A percentile compares a stretch with the other conserved stretches of the same genome.
Conservation (phyloP, 192 early-diverging fungal species). For the Backusella liffmaniae region DNA sequence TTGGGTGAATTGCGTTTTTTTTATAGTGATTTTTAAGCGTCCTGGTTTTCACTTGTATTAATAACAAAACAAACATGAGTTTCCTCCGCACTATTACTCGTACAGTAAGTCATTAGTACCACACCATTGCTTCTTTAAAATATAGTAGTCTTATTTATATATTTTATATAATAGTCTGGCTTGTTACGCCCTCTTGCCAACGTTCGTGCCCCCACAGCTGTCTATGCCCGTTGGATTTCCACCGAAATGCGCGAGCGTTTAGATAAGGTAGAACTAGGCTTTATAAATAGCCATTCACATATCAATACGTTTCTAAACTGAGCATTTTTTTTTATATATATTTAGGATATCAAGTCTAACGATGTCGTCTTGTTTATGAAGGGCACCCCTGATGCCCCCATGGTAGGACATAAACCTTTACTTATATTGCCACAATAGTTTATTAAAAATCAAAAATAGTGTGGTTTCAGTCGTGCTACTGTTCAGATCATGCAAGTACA, state of each 20-base stretch:
- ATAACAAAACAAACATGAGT: slow-evolving; percentile 21
- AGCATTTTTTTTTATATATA: neutral
- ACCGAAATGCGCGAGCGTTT: slow-evolving; percentile 16
- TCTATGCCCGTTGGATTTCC: slow-evolving; percentile 30
- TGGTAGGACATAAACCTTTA: slow-evolving; percentile 47
- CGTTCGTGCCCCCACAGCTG: slow-evolving; percentile 15
- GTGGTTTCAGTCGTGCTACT: slow-evolving; percentile 93
- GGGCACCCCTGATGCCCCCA: slow-evolving; percentile 88
- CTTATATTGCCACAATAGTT: neutral
- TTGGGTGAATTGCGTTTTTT: neutral
- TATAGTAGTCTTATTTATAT: neutral
- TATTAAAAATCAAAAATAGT: slow-evolving; percentile 43
- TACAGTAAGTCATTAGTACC: slow-evolving; percentile 20
- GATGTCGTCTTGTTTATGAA: slow-evolving; percentile 95
- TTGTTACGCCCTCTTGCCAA: slow-evolving; percentile 18
- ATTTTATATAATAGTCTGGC: slow-evolving; percentile 1
- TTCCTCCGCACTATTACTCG: slow-evolving; percentile 29
- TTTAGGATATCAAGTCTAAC: slow-evolving; percentile 60
- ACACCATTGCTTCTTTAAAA: neutral
- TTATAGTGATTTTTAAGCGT: neutral
- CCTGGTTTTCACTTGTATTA: slow-evolving; percentile 4
- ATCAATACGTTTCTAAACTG: neutral
- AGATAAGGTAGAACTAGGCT: slow-evolving; percentile 19
- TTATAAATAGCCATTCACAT: neutral
- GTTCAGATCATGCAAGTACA: slow-evolving; percentile 85